Evolutionary conservation across 2,329 filamentous ascomycete species (phyloP).

Genomic region (Stagonosporopsis tanaceti): DNA sequence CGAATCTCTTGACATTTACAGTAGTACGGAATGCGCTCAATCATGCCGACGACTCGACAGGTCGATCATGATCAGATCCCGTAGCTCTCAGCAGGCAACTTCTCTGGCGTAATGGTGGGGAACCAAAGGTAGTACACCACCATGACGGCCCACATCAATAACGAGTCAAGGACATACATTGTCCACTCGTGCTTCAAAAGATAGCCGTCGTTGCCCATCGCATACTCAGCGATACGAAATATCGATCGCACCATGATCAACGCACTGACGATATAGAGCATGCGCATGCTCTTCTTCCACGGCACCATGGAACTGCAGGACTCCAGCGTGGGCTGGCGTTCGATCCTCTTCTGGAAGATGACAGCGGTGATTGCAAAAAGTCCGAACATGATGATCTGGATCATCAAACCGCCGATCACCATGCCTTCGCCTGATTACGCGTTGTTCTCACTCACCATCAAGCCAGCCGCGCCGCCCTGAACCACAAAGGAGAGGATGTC

Average conservation of each 20-base stretch:
- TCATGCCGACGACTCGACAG: too few relatives aligned
- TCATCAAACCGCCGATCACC: conserved; percentile 54
- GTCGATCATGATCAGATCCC: neutral
- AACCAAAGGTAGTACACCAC: conserved; percentile 22
- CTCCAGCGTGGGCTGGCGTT: neutral
- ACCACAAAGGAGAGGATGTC: conserved; percentile 56
- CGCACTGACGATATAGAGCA: conserved; percentile 53
- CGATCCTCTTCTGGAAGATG: conserved; percentile 15
- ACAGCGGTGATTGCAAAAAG: conserved; percentile 50
- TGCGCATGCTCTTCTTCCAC: conserved; percentile 47
- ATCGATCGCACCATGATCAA: conserved; percentile 59
- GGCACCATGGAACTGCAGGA: conserved; percentile 9
- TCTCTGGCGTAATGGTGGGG: conserved; percentile 9
- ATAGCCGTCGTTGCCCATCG: conserved; percentile 53
- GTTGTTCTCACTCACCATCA: conserved; percentile 36
- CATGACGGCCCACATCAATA: conserved; percentile 54
- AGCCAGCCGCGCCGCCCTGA: conserved; percentile 49
- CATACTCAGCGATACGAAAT: conserved; percentile 59
- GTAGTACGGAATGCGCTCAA: too few relatives aligned
- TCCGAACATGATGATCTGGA: conserved; percentile 58
- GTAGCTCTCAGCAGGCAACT: conserved; percentile 8
- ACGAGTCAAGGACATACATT: conserved; percentile 56
- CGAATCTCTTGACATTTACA: too few relatives aligned
- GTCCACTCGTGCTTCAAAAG: conserved; percentile 54
- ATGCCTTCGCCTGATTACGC: conserved; percentile 40